Conservation (phyloP, 495 filamentous ascomycete species). For the Penicillium robsamsonii region DNA sequence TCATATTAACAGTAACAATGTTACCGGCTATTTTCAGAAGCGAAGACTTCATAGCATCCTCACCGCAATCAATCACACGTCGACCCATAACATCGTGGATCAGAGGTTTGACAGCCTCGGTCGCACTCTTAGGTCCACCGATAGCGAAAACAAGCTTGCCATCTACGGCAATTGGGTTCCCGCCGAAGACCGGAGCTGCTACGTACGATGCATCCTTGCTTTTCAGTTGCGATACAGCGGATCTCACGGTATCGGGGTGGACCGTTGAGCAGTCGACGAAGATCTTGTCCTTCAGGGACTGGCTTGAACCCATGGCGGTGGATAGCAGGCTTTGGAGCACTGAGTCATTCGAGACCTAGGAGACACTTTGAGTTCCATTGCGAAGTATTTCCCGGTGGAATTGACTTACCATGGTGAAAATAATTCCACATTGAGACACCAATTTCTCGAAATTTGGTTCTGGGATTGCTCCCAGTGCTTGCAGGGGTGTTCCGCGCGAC, state of each 20-base stretch:
- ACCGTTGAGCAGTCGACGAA: constrained; percentile 52
- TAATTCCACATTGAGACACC: constrained; percentile 40
- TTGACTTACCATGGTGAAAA: constrained; percentile 46
- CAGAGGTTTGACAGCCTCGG: constrained; percentile 39
- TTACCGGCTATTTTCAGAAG: constrained; percentile 51
- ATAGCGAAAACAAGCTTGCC: constrained; percentile 50
- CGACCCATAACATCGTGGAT: constrained; percentile 48
- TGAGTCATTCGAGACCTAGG: constrained; percentile 42
- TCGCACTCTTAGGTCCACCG: constrained; percentile 37
- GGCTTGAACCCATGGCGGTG: constrained; percentile 29
- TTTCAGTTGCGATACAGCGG: constrained; percentile 35
- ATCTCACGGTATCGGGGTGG: constrained; percentile 39
- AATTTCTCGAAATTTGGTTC: constrained; percentile 37
- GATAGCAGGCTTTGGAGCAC: constrained; percentile 40
- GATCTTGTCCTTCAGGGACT: constrained; percentile 44
- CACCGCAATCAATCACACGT: constrained; percentile 48
- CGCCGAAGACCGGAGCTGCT: constrained; percentile 47
- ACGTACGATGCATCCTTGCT: constrained; percentile 38
- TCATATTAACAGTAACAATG: constrained; percentile 47
- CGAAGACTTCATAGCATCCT: constrained; percentile 45
- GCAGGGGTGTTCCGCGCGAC: constrained; percentile 37
- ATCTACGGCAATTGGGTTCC: constrained; percentile 43
- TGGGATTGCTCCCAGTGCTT: constrained; percentile 34
- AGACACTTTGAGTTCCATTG: neutral
- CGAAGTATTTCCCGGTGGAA: neutral